phyloP scores from a whole-genome alignment of 768 basidiomycete species.

The Phanerochaete sordida region DNA sequence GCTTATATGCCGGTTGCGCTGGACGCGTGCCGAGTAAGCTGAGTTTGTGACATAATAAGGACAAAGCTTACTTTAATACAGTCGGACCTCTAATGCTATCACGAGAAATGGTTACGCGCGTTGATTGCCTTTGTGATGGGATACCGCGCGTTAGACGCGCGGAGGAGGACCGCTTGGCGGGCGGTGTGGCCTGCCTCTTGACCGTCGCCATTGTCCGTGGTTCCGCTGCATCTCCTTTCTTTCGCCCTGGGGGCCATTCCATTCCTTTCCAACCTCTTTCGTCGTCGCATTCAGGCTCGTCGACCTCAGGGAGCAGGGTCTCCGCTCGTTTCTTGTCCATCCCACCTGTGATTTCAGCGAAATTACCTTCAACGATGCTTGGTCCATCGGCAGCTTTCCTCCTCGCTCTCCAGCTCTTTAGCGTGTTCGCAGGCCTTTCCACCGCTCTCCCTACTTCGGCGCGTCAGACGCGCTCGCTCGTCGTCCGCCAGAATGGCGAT shows the following conservation, averaged over 20 bases:
- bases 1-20: conserved; percentile 4
- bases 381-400: conserved; percentile 18
- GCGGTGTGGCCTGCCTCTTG: conserved; percentile 15
- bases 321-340: conserved; percentile 25
- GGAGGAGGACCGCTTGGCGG: background rate
- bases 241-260: conserved; percentile 33
- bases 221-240: conserved; percentile 14
- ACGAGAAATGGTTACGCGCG: background rate
- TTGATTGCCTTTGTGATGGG: conserved; percentile 4
- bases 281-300: conserved; percentile 21
- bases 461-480: conserved; percentile 5
- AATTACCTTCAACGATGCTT: conserved; percentile 25
- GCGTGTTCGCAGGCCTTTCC: conserved; percentile 22
- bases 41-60: background rate
- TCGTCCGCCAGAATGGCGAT: conserved; percentile 19
- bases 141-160: background rate
- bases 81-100: background rate
- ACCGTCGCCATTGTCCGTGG: conserved; percentile 17
- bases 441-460: conserved; percentile 25
- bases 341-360: conserved; percentile 13
- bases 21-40: conserved; percentile 8
- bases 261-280: conserved; percentile 20
- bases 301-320: conserved; percentile 37
- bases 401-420: conserved; percentile 23
- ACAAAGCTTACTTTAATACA: background rate